Evolutionary conservation across 306 rosid genomes (phyloP).

Genomic region (Myrica gale): DNA sequence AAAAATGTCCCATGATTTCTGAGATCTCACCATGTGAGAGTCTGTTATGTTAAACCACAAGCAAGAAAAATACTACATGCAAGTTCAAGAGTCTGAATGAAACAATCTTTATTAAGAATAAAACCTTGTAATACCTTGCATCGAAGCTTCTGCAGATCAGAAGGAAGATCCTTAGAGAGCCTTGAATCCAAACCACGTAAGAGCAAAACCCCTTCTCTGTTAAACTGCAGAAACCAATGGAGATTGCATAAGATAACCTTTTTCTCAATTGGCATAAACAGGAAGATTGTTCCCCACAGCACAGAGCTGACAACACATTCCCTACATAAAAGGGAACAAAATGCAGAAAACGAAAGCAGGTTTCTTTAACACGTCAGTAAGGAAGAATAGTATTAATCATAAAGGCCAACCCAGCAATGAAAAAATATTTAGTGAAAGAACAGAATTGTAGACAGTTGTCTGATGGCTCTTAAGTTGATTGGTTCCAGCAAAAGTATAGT

Average conservation of each 20-base stretch:
- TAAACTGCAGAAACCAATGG: conserved; percentile 54
- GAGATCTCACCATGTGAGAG: no score
- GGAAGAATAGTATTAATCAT: neutral
- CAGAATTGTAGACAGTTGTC: neutral
- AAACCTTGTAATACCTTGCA: conserved; percentile 68
- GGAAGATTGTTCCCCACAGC: neutral
- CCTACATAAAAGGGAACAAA: neutral
- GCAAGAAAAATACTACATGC: neutral
- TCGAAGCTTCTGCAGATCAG: conserved; percentile 95
- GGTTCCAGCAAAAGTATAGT: no score
- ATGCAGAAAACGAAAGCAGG: neutral
- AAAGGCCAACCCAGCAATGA: neutral
- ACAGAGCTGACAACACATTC: neutral
- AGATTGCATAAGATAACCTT: conserved; percentile 10
- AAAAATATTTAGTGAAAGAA: neutral
- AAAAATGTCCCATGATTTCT: neutral
- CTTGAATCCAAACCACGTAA: conserved; percentile 90
- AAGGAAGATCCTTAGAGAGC: conserved; percentile 87
- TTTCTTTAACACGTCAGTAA: neutral
- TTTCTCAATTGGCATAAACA: conserved; percentile 3
- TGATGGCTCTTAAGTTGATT: neutral
- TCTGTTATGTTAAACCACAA: neutral
- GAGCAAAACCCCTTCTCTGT: conserved; percentile 88
- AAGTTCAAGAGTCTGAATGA: neutral
- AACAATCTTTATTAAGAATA: neutral